Percentiles rank a stretch among this genome's conserved stretches.
phyloP scores from a whole-genome alignment of 2,329 filamentous ascomycete species.

The Chrysoporthe cubensis region DNA sequence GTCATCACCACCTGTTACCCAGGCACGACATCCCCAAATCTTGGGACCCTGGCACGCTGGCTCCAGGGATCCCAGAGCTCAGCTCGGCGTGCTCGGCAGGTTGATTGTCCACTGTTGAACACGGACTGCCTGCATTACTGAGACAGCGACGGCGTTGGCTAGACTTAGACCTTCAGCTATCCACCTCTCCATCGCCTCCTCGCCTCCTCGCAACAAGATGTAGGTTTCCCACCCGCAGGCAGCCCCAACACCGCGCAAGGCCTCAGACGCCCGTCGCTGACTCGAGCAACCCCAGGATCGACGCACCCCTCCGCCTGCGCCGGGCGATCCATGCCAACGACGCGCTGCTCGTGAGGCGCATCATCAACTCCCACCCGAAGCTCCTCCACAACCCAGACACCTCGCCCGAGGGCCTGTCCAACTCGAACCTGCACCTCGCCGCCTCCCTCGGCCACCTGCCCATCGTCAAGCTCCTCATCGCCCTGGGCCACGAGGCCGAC shows the following conservation, averaged over 20 bases:
- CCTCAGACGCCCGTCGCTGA: background rate
- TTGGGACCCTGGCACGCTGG: background rate
- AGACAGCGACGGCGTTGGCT: too few relatives aligned
- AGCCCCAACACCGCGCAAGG: background rate
- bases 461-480: conserved; percentile 71
- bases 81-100: background rate
- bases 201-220: background rate
- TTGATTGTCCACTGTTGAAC: background rate
- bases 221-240: background rate
- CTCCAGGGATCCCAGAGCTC: background rate
- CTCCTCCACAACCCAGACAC: conserved; percentile 81
- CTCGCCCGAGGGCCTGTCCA: conserved; percentile 68
- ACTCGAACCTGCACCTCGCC: conserved; percentile 83
- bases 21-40: background rate
- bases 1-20: background rate
- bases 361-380: conserved; percentile 71
- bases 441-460: conserved; percentile 71
- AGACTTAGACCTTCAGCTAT: background rate
- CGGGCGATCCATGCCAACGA: conserved; percentile 81
- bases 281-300: conserved; percentile 62
- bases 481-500: conserved; percentile 70
- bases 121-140: too few relatives aligned
- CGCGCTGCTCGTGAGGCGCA: conserved; percentile 71
- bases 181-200: background rate
- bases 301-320: conserved; percentile 75